Conservation (phyloP, 176 grass and related monocot species). For the Bonia amplexicaulis region DNA sequence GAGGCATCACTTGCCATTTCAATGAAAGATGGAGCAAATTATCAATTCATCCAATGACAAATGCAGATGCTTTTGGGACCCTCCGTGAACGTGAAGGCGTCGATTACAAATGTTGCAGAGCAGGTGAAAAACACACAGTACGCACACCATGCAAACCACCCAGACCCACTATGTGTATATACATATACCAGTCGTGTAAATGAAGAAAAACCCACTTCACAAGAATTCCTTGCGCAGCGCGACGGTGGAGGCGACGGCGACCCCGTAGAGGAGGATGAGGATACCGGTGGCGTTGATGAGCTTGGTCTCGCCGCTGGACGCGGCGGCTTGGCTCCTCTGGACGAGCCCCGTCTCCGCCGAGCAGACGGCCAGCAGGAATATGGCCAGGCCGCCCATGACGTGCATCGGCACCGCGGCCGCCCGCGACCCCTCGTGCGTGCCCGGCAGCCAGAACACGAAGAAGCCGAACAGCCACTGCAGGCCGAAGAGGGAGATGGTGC, state of each 20-base stretch:
- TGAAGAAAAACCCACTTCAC: neutral
- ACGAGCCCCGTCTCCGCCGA: slow-evolving; percentile 74
- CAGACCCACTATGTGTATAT: neutral
- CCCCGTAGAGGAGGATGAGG: slow-evolving; percentile 72
- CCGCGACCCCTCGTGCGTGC: neutral
- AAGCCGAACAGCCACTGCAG: slow-evolving; percentile 95
- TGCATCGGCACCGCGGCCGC: slow-evolving; percentile 34
- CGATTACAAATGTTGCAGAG: neutral
- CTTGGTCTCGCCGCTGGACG: slow-evolving; percentile 39
- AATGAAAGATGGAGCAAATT: too few species aligned
- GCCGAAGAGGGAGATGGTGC: slow-evolving; percentile 68
- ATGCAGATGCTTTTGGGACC: neutral
- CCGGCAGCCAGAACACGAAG: slow-evolving; percentile 58
- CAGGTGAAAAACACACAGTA: neutral
- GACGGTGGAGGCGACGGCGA: slow-evolving; percentile 52
- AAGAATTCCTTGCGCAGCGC: slow-evolving; percentile 36
- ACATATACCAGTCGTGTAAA: neutral
- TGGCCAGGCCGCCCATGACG: slow-evolving; percentile 45
- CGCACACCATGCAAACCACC: neutral
- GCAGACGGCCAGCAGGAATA: slow-evolving; percentile 85
- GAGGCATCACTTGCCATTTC: too few species aligned
- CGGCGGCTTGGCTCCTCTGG: slow-evolving; percentile 50
- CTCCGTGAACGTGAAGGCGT: too few species aligned
- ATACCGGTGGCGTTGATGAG: slow-evolving; percentile 84
- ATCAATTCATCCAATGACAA: too few species aligned